Evolutionary conservation across 1,284 basidiomycete genomes (phyloP), one percentile per base, ranked within the genome.

Genomic region (Irpex sp.): DNA sequence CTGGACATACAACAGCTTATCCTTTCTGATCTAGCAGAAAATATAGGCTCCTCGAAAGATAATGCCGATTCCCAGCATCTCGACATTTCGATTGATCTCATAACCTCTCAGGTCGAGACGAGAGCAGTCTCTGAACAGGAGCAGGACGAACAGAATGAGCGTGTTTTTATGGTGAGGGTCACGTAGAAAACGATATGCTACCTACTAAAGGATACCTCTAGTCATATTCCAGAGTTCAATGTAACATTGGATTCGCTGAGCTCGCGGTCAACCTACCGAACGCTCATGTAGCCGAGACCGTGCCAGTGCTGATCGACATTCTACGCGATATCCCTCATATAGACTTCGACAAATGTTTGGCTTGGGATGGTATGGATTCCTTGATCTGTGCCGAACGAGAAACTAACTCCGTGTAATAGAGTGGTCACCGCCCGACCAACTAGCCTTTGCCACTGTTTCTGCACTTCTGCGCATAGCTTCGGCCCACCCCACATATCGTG

Each of bases 1-100:
- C 75, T 92, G 17, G 91, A 93, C 75, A 88, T 95, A 61, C 92
- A 91, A 69, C 89, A 92, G 72, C 83, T 85, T 67, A 91, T 96
- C 67, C 78, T 97, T 38, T 85, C 87, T 34, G 91, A 94, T 75
- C 84, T 97, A 64, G 93, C 92, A 3, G 77, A 81, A 36, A 90
- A 87, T 72, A 79, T 88, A 62, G 81, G 81, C 8, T 79, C 81
- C 38, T 77, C 76, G 9, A 74, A 81, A 62, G 78, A 82, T 57
- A 82, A 82, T 62, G 62, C 59, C 2, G 61, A 67, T 0, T 64
- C 70, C 9, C 58, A 68, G 4, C 71, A 70, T 47, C 70, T 83
- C 8, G 70, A 76, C 6, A 79, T 80, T 66, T 82, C 84, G 21
- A 81, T 85, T 66, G 79, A 85, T 58, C 73, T 88, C 47, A 81